Conservation (phyloP, 306 rosid genomes). For the Glycine tomentella region DNA sequence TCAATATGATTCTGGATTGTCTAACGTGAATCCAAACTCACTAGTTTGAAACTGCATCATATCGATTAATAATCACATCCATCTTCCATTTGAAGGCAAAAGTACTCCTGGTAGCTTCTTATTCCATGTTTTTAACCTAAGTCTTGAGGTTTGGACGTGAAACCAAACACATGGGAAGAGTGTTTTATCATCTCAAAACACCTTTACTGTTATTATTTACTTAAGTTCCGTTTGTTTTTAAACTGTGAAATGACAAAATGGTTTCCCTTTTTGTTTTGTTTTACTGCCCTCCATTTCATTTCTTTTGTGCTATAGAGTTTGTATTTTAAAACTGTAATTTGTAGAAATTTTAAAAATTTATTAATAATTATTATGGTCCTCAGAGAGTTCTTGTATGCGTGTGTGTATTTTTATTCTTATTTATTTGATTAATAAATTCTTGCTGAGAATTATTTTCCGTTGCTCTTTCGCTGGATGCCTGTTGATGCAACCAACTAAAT, state of each 20-base stretch:
- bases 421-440: constrained; percentile 13
- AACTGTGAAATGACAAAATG: not conserved
- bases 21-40: too few relatives aligned
- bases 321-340: not conserved
- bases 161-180: not conserved
- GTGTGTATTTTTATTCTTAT: not conserved
- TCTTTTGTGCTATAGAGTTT: not conserved
- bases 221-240: not conserved
- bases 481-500: constrained; percentile 36
- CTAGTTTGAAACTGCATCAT: too few relatives aligned
- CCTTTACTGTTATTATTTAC: not conserved
- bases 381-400: not conserved
- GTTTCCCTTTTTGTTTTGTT: constrained; percentile 12
- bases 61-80: too few relatives aligned
- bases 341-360: not conserved
- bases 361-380: not conserved
- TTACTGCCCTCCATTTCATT: not conserved
- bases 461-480: constrained; percentile 23
- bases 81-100: too few relatives aligned
- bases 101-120: too few relatives aligned
- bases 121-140: too few relatives aligned
- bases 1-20: too few relatives aligned
- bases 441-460: not conserved
- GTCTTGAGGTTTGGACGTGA: too few relatives aligned
- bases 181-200: constrained; percentile 13